Conservation (phyloP, 345 rosid genomes). For the Crucihimalaya himalaica region DNA sequence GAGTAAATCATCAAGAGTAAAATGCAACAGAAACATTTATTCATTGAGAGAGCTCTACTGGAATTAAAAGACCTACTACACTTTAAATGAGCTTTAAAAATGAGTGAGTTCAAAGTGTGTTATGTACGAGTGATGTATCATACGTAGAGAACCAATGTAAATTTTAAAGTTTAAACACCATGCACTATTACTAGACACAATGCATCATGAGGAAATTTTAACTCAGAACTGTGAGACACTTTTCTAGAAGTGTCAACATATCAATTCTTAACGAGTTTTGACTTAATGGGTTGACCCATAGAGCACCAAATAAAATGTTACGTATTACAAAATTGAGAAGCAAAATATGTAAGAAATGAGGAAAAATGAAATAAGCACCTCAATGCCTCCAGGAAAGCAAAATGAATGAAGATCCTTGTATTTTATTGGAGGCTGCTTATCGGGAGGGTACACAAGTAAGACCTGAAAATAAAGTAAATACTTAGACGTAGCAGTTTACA, state of each 20-base stretch:
- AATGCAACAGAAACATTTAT: neutral
- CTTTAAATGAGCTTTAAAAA: neutral
- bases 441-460: constrained; percentile 87
- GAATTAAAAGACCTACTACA: neutral
- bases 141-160: constrained; percentile 1
- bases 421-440: constrained; percentile 76
- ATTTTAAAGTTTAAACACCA: neutral
- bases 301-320: neutral
- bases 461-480: constrained; percentile 57
- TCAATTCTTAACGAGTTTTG: neutral
- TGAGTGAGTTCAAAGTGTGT: neutral
- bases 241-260: neutral
- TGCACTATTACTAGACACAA: constrained; percentile 12
- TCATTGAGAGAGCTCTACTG: neutral
- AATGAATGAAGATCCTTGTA: constrained; percentile 88
- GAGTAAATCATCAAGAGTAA: constrained; percentile 14
- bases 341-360: neutral
- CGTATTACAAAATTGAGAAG: neutral
- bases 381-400: constrained; percentile 94
- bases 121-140: neutral
- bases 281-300: neutral
- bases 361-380: constrained; percentile 48
- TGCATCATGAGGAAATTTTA: neutral
- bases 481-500: constrained; percentile 29
- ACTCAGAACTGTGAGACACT: neutral